Percentiles rank a stretch among this genome's conserved stretches.
Evolutionary conservation across 139 green algal species (phyloP).

Genomic region (Trebouxia sp.): DNA sequence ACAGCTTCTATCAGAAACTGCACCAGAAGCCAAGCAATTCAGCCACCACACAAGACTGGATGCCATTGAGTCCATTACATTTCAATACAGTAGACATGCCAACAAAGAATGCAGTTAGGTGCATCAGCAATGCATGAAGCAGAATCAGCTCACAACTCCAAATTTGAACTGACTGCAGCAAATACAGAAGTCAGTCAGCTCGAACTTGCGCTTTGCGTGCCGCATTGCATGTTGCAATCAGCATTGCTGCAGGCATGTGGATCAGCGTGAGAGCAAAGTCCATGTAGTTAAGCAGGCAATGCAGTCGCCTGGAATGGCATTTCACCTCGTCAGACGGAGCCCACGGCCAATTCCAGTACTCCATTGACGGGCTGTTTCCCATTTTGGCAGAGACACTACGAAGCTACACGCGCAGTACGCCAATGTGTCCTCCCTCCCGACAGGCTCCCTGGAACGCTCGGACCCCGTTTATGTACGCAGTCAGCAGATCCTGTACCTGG

Average conservation of each 20-base stretch:
- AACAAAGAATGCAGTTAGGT: neutral
- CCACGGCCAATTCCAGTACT: slow-evolving; percentile 30
- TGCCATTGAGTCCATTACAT: neutral
- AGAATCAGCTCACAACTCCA: neutral
- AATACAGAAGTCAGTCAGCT: neutral
- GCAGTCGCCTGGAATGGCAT: neutral
- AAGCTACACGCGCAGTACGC: no score
- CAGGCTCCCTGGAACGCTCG: no score
- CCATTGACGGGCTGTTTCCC: slow-evolving; percentile 16
- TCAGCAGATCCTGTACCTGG: no score
- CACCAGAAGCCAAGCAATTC: neutral
- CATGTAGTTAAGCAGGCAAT: neutral
- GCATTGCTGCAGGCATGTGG: neutral
- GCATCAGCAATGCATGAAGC: neutral
- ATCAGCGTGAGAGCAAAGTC: neutral
- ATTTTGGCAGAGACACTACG: neutral
- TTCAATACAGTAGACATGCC: neutral
- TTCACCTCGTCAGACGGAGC: slow-evolving; percentile 20
- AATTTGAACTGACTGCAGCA: neutral
- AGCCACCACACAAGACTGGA: neutral
- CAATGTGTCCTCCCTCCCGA: no score
- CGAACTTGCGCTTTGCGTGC: neutral
- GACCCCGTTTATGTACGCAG: neutral
- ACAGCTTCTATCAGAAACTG: slow-evolving; percentile 26
- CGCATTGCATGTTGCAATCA: neutral